These are phyloP conservation scores for Nelumbo lutea DNA, from an alignment of 164 flowering plant genomes.

Conservation along the genomic window DNA sequence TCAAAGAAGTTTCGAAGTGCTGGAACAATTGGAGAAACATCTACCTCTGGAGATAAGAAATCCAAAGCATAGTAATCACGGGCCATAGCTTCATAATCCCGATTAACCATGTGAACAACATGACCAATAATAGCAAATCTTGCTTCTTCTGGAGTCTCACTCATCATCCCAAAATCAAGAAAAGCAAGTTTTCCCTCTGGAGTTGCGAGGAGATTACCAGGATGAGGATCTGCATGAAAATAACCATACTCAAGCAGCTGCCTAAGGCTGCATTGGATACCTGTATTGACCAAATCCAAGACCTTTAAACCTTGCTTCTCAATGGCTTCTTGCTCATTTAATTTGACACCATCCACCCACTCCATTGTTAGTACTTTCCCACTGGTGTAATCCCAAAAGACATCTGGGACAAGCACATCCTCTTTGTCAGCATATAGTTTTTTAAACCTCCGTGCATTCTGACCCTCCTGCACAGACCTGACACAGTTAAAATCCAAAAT, in stretches of 20 bases:
- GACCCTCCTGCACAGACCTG: conserved; percentile 90
- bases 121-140: conserved; percentile 94
- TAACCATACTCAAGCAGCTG: conserved; percentile 95
- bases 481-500: conserved; percentile 51
- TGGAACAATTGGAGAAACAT: conserved; percentile 95
- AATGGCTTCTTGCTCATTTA: conserved; percentile 84
- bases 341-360: conserved; percentile 91
- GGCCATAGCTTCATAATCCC: conserved; percentile 99
- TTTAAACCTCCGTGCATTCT: conserved; percentile 90
- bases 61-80: conserved; percentile 91
- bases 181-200: conserved; percentile 97
- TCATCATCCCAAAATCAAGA: conserved; percentile 99
- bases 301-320: conserved; percentile 86
- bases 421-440: conserved; percentile 90
- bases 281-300: conserved; percentile 84
- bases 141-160: conserved; percentile 98
- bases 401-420: conserved; percentile 89
- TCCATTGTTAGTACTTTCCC: conserved; percentile 95
- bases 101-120: conserved; percentile 97
- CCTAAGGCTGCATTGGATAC: conserved; percentile 94
- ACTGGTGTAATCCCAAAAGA: conserved; percentile 93
- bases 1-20: conserved; percentile 89
- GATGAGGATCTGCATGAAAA: conserved; percentile 99
- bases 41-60: conserved; percentile 84
- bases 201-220: conserved; percentile 96